Percentiles rank a stretch among this genome's conserved stretches.
Evolutionary conservation across 495 filamentous ascomycete species (phyloP).

Genomic region (Copromyces sp.): DNA sequence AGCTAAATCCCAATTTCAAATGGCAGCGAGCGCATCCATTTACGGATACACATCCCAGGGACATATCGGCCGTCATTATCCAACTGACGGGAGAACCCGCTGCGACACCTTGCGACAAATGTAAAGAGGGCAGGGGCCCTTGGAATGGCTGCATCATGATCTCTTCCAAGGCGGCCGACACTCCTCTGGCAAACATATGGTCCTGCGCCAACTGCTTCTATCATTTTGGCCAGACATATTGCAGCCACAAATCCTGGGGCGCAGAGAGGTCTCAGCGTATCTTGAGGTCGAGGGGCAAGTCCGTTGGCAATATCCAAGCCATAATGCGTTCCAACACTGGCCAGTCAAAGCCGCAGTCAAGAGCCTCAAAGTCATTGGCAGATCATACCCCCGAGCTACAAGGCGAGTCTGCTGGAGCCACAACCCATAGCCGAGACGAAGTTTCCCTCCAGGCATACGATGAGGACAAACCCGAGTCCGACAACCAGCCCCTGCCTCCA

Average conservation of each 20-base stretch:
- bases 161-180: slow-evolving; percentile 4
- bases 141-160: slow-evolving; percentile 24
- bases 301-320: background rate
- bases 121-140: slow-evolving; percentile 17
- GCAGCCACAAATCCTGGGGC: slow-evolving; percentile 19
- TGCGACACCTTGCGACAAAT: slow-evolving; percentile 14
- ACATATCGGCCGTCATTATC: slow-evolving; percentile 22
- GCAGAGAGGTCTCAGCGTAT: slow-evolving; percentile 5
- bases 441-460: background rate
- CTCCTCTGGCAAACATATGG: slow-evolving; percentile 4
- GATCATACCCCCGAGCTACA: background rate
- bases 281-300: background rate
- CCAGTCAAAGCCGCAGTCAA: background rate
- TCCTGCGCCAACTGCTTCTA: slow-evolving; percentile 28
- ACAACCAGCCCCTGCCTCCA: background rate
- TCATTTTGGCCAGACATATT: slow-evolving; percentile 19
- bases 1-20: slow-evolving; percentile 14
- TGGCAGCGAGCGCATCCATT: slow-evolving; percentile 9
- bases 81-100: slow-evolving; percentile 21
- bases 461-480: background rate
- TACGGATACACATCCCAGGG: slow-evolving; percentile 13
- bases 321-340: background rate
- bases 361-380: background rate
- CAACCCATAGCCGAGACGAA: background rate
- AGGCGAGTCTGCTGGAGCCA: background rate